Evolutionary conservation across 345 rosid species (phyloP), one percentile per base, ranked within the genome.

Genomic region (Linum trigynum): DNA sequence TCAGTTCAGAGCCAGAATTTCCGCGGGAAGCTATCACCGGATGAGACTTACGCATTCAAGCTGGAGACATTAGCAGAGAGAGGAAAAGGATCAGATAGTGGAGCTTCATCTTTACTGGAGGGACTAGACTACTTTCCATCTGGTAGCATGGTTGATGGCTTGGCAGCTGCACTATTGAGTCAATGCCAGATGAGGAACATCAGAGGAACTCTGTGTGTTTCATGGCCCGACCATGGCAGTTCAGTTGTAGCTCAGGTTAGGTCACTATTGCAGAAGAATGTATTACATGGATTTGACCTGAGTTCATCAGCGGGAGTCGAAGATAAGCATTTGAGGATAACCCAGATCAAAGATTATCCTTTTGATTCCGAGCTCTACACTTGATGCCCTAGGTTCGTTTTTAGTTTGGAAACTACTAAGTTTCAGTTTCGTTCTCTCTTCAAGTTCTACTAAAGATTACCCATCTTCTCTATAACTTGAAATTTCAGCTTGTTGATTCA

Each of bases 101-200:
- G 32, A 23, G 68, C 55, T 23, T 71, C 76, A 4, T 43, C 78
- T 4, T 70, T 85, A 69, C 69, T 80, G 58, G 77, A 80, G 61
- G 85, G 74, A 66, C 69, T 94, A 3, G 90, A 86, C 62, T 83
- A 90, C 80, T 88, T 85, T 56, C 97, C 99, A 48, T 90, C 97
- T 4, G 97, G 95, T 45, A 94, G 99, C 72, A 72, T 88, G 74
- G 69, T 86, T 7, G 96, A 94, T 59, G 97, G 99, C 72, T 67
- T 90, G 63, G 82, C 88, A 61, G 95, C 99, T 76, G 88, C 97
- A 2, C 71, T 90, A 65, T 81, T 94, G 78, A 74, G 83, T 69
- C 83, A 72, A 9, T 90, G 95, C 62, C 96, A 94, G 69, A 69
- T 86, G 74, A 83, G 71, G 80, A 88, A 86, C 69, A 76, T 84